Base-by-base conservation (phyloP, 257 asterid species). In the Leonotis leonurus region DNA sequence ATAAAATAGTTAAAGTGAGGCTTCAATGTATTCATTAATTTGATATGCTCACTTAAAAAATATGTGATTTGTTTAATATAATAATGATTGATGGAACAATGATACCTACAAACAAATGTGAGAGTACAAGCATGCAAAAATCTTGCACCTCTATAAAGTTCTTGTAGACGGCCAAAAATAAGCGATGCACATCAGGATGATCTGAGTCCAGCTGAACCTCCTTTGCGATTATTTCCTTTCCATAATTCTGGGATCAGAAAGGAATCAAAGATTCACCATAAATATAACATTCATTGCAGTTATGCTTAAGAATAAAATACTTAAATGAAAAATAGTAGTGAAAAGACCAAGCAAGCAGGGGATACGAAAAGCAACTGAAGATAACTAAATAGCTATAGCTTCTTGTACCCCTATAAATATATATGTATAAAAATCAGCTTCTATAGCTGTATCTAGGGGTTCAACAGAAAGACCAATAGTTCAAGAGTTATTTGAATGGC, bases 171-270 rank as follows among this genome's bases (percentile, higher is more conserved):
- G 64, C 14, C 29, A 66, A 6, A 32, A 36, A 68, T 59, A 68
- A 58, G 32, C 60, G 60, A 22, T 68, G 43, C 53, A 68, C 60
- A 48, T 68, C 67, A 45, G 67, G 64, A 58, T 68, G 73, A 26
- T 59, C 73, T 36, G 67, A 39, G 27, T 68, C 67, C 67, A 68
- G 54, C 67, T 59, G 46, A 68, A 58, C 55, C 67, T 58, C 73
- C 46, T 58, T 58, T 0, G 62, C 49, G 18, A 59, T 68, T 49
- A 68, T 58, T 59, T 68, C 73, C 60, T 58, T 55, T 5, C 71
- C 64, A 22, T 66, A 55, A 55, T 16, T 64, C 71, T 66, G 53
- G 2, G 48, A 20, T 30, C 52, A 18, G 44, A 39, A 43, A 43
- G 25, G 40, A 43, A 56, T 43, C 37, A 56, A 41, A 22, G n/a